Evolutionary conservation across 441 rosid genomes (phyloP).

Genomic region (Corymbia citriodora): DNA sequence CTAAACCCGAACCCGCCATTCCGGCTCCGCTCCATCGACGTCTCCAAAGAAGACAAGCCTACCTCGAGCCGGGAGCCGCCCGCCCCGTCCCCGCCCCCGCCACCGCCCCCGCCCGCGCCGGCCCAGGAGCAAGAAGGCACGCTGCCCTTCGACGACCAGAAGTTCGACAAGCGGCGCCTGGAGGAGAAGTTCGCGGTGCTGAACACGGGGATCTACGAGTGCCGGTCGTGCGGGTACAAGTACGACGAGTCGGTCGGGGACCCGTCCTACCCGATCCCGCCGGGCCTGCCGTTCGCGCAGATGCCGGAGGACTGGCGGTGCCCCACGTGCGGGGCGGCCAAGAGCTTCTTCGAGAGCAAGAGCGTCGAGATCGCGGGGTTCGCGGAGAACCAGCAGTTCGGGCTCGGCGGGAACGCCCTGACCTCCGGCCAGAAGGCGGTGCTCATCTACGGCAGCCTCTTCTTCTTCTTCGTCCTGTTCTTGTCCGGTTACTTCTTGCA

Average conservation of each 20-base stretch:
- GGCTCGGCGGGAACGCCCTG: slow-evolving; percentile 79
- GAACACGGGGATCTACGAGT: slow-evolving; percentile 89
- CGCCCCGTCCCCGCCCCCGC: background rate
- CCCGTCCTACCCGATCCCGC: slow-evolving; percentile 78
- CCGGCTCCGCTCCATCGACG: background rate
- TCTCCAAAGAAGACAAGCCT: slow-evolving; percentile 13
- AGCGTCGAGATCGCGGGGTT: slow-evolving; percentile 96
- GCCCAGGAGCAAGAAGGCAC: background rate
- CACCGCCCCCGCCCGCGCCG: background rate
- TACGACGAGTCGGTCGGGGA: slow-evolving; percentile 88
- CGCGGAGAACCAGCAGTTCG: slow-evolving; percentile 90
- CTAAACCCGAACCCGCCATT: background rate
- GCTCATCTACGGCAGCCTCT: slow-evolving; percentile 69
- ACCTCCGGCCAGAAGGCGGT: slow-evolving; percentile 85
- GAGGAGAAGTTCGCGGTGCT: slow-evolving; percentile 91
- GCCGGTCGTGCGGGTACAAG: slow-evolving; percentile 86
- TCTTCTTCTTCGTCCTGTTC: slow-evolving; percentile 60
- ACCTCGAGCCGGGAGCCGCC: background rate
- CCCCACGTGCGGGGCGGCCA: slow-evolving; percentile 88
- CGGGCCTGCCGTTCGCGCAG: slow-evolving; percentile 70
- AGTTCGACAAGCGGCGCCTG: slow-evolving; percentile 39
- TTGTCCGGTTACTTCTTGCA: slow-evolving; percentile 78
- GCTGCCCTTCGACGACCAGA: background rate
- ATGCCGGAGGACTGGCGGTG: slow-evolving; percentile 90
- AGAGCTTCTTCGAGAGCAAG: slow-evolving; percentile 79